Evolutionary conservation across 2,329 filamentous ascomycete genomes (phyloP).

Genomic region (Phaeoacremonium minimum): DNA sequence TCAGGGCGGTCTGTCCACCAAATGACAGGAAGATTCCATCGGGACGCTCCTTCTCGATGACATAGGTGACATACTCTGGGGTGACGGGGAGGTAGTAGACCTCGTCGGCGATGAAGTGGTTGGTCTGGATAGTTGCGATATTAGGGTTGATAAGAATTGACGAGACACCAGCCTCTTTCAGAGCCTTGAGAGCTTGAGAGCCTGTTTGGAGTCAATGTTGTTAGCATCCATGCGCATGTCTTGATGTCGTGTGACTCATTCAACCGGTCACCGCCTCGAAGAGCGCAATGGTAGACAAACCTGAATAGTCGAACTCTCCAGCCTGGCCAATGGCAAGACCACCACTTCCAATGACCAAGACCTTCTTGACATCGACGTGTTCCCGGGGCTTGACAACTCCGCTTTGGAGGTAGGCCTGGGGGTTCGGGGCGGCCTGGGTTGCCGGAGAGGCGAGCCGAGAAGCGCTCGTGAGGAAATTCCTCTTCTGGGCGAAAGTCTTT

Average conservation of each 20-base stretch:
- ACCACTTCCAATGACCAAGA: conserved; percentile 92
- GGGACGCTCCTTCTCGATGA: conserved; percentile 92
- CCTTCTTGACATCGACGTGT: conserved; percentile 90
- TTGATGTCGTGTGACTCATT: conserved; percentile 19
- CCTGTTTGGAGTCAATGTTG: conserved; percentile 45
- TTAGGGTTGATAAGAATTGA: conserved; percentile 97
- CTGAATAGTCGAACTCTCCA: conserved; percentile 98
- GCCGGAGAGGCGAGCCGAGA: conserved; percentile 35
- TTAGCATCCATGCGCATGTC: conserved; percentile 9
- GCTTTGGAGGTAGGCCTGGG: conserved; percentile 84
- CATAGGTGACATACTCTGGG: conserved; percentile 94
- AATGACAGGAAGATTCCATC: conserved; percentile 98
- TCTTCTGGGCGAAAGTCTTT: conserved; percentile 34
- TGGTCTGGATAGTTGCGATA: conserved; percentile 97
- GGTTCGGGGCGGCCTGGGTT: conserved; percentile 68
- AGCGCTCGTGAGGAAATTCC: conserved; percentile 42
- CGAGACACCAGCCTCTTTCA: conserved; percentile 89
- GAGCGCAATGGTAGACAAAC: conserved; percentile 46
- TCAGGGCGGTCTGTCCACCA: conserved; percentile 94
- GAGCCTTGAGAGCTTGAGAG: conserved; percentile 90
- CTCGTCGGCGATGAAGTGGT: conserved; percentile 92
- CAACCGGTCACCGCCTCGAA: conserved; percentile 7
- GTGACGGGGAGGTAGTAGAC: conserved; percentile 98
- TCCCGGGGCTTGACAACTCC: conserved; percentile 77
- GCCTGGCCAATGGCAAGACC: conserved; percentile 96